phyloP scores from a whole-genome alignment of 352 stramenopile species.

The Phytophthora lateralis region DNA sequence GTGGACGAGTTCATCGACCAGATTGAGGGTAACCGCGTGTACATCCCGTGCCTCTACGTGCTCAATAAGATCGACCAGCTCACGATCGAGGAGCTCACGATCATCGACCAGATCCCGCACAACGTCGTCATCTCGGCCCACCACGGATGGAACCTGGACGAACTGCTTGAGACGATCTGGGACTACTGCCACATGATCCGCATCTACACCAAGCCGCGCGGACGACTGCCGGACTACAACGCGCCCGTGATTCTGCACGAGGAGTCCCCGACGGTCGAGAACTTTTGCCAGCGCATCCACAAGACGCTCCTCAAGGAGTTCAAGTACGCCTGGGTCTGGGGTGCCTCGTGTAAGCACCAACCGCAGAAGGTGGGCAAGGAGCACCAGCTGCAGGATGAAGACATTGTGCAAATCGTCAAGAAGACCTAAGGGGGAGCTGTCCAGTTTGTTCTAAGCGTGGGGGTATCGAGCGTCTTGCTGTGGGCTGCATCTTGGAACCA shows the following conservation, averaged over 20 bases:
- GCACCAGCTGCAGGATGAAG: slow-evolving; percentile 97
- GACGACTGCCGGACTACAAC: slow-evolving; percentile 95
- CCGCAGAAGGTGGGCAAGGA: slow-evolving; percentile 99
- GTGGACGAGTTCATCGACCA: slow-evolving; percentile 99
- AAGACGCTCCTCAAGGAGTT: slow-evolving; percentile 90
- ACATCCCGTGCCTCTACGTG: slow-evolving; percentile 98
- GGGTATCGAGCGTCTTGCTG: slow-evolving; percentile 6
- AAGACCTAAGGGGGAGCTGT: slow-evolving; percentile 69
- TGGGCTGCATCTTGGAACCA: background rate
- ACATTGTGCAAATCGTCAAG: slow-evolving; percentile 99
- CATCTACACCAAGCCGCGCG: slow-evolving; percentile 98
- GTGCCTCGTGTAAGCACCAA: slow-evolving; percentile 97
- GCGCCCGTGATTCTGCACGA: slow-evolving; percentile 98
- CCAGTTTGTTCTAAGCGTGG: slow-evolving; percentile 4
- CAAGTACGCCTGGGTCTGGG: slow-evolving; percentile 98
- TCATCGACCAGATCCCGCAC: slow-evolving; percentile 98
- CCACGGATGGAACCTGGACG: slow-evolving; percentile 99
- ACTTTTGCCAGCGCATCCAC: slow-evolving; percentile 96
- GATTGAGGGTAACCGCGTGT: slow-evolving; percentile 98
- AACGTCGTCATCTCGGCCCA: slow-evolving; percentile 97
- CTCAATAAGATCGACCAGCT: slow-evolving; percentile 99
- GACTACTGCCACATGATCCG: slow-evolving; percentile 98
- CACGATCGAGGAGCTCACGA: slow-evolving; percentile 98
- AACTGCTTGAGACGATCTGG: slow-evolving; percentile 97
- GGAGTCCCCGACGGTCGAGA: slow-evolving; percentile 95